A percentile compares a stretch with the other conserved stretches of the same genome.
These are phyloP conservation scores for Aureobasidium mangrovei DNA, from an alignment of 2,329 filamentous ascomycete species.

Conservation along the genomic window DNA sequence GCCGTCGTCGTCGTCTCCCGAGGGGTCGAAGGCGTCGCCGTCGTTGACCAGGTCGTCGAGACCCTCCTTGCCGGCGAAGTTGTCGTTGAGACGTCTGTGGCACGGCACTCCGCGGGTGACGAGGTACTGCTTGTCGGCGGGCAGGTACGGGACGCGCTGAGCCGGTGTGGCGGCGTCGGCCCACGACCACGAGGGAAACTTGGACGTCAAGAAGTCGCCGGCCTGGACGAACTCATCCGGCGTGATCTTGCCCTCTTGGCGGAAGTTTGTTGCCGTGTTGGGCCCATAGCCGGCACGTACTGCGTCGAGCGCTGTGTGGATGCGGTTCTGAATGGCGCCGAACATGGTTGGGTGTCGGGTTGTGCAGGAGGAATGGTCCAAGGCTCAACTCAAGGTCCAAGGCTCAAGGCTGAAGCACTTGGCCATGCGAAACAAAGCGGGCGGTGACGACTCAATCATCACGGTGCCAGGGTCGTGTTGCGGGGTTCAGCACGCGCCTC, in stretches of 20 bases:
- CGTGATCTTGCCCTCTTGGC: slow-evolving; percentile 87
- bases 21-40: slow-evolving; percentile 36
- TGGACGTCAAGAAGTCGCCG: slow-evolving; percentile 96
- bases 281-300: slow-evolving; percentile 90
- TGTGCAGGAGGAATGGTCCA: neutral
- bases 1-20: slow-evolving; percentile 66
- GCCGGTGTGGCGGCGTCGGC: slow-evolving; percentile 73
- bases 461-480: neutral
- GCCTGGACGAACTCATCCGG: slow-evolving; percentile 94
- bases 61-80: slow-evolving; percentile 80
- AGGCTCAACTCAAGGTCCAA: too few relatives aligned
- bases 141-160: slow-evolving; percentile 73
- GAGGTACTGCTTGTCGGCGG: slow-evolving; percentile 85
- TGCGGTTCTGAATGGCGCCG: slow-evolving; percentile 64
- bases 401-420: neutral
- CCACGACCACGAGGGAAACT: slow-evolving; percentile 98
- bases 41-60: slow-evolving; percentile 78
- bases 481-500: neutral
- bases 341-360: neutral
- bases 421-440: slow-evolving; percentile 5
- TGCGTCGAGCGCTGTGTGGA: slow-evolving; percentile 76
- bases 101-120: slow-evolving; percentile 93
- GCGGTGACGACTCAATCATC: neutral
- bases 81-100: slow-evolving; percentile 80
- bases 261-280: slow-evolving; percentile 85